Evolutionary conservation across 2,329 filamentous ascomycete genomes (phyloP), one percentile per base, ranked within the genome.

Genomic region (Boeremia exigua): DNA sequence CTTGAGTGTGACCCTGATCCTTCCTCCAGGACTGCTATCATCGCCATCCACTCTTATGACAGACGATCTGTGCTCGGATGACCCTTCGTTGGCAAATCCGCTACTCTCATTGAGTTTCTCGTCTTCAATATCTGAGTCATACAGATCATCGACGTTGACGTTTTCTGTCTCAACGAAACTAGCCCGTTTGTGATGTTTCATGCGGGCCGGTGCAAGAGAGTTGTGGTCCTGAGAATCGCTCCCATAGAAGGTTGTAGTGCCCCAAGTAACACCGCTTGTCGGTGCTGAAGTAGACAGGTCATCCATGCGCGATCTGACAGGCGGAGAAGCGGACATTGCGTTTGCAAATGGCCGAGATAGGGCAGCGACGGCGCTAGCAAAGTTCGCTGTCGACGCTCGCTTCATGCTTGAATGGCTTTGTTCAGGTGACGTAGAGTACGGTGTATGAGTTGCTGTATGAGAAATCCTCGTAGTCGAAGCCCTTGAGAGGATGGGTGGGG

Each of bases 1-100:
- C 61, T 83, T 85, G 25, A 86, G 73, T n/a, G 75, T 79, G 17
- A 83, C 74, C 48, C 78, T 81, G 51, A 86, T 76, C 4, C 56
- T 58, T 23, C 59, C 63, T 19, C 12, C 43, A n/a, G 54, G 47
- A 10, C 56, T 55, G 27, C 54, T 50, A 32, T 49, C 56, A 19
- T 58, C 61, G 10, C 54, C 51, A 2, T 59, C 54, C n/a, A 50
- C 30, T 23, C 59, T 53, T 4, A 65, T 60, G 3, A 63, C 54
- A 39, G 65, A 62, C 7, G 58, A 50, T 10, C 59, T 62, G 29
- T 68, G 65, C 14, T 73, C 69, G 8, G 64, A 70, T 12, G 57
- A 54, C 14, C 63, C 62, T 23, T 71, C 63, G 19, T 58, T 55
- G 1, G 39, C 40, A 28, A 56, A 48, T 30, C 43, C 46, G 19